Evolutionary conservation across 805 yeast genomes (phyloP).

Genomic region (Grigorovia transvaalensis): DNA sequence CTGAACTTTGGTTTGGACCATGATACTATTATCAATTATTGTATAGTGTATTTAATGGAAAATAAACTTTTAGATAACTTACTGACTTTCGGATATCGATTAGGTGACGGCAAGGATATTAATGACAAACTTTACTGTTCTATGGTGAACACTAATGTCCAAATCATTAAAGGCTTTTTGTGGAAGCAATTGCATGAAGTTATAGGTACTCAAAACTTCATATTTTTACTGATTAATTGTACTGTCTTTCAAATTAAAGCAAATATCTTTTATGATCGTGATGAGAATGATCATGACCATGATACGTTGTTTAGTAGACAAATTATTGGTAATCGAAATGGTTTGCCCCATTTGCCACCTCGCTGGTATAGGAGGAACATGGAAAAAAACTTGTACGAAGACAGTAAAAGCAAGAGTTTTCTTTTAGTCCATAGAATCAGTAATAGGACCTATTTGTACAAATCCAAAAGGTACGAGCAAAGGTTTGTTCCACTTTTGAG

Average conservation of each 20-base stretch:
- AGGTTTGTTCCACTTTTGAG: conserved; percentile 2
- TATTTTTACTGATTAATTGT: conserved; percentile 30
- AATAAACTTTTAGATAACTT: conserved; percentile 28
- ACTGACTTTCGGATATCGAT: conserved; percentile 35
- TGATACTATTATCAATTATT: conserved; percentile 32
- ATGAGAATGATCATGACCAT: background rate
- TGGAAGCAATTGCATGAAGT: conserved; percentile 36
- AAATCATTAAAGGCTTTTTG: conserved; percentile 31
- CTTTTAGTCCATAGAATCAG: background rate
- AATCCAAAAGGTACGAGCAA: conserved; percentile 3
- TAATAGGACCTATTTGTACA: conserved; percentile 2
- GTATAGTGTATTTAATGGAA: conserved; percentile 28
- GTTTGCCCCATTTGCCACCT: conserved; percentile 13
- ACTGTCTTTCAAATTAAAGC: conserved; percentile 22
- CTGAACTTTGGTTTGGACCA: conserved; percentile 8
- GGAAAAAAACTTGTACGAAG: background rate
- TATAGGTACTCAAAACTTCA: conserved; percentile 34
- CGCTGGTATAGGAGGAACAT: conserved; percentile 5
- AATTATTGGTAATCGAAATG: conserved; percentile 15
- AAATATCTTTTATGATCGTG: background rate
- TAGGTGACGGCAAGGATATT: conserved; percentile 23
- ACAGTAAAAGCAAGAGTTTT: background rate
- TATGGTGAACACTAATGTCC: conserved; percentile 31
- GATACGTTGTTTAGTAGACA: conserved; percentile 6
- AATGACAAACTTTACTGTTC: conserved; percentile 25